Conservation (phyloP, 192 early-diverging fungal species). For the Linnemannia zychae region DNA sequence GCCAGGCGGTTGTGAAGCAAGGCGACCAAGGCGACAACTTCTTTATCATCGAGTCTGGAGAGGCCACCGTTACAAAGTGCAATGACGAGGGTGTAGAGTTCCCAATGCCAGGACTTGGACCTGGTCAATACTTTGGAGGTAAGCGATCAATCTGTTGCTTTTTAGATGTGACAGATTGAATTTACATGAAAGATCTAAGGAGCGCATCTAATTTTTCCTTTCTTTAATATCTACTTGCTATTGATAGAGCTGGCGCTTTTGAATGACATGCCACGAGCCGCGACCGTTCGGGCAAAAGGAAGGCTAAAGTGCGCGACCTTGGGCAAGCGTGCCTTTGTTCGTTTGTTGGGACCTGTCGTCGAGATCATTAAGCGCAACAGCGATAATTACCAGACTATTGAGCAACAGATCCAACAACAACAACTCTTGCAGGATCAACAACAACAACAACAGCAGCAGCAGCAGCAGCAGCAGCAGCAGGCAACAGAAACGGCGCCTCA, state of each 20-base stretch:
- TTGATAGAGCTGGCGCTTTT: conserved; percentile 91
- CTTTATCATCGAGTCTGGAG: conserved; percentile 95
- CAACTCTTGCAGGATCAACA: conserved; percentile 41
- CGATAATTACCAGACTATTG: conserved; percentile 83
- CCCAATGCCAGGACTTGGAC: conserved; percentile 74
- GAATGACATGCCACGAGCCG: conserved; percentile 94
- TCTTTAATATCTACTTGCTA: conserved; percentile 1
- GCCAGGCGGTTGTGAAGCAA: conserved; percentile 88
- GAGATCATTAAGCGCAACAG: conserved; percentile 97
- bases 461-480: conserved; percentile 4
- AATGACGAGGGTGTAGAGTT: conserved; percentile 86
- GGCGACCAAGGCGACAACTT: conserved; percentile 96
- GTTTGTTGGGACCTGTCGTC: conserved; percentile 93
- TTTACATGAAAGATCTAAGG: not conserved
- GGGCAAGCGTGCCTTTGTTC: conserved; percentile 95
- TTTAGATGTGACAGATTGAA: not conserved
- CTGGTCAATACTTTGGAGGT: conserved; percentile 98
- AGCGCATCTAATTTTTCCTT: conserved; percentile 29
- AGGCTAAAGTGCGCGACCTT: conserved; percentile 95
- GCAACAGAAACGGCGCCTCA: conserved; percentile 1
- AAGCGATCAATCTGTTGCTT: conserved; percentile 10
- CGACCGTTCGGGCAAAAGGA: conserved; percentile 89
- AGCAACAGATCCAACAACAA: conserved; percentile 56
- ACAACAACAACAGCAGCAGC: conserved; percentile 21
- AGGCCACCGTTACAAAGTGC: conserved; percentile 84